Conservation (phyloP, 2,329 filamentous ascomycete species). For the Allantophomopsis cytisporea region DNA sequence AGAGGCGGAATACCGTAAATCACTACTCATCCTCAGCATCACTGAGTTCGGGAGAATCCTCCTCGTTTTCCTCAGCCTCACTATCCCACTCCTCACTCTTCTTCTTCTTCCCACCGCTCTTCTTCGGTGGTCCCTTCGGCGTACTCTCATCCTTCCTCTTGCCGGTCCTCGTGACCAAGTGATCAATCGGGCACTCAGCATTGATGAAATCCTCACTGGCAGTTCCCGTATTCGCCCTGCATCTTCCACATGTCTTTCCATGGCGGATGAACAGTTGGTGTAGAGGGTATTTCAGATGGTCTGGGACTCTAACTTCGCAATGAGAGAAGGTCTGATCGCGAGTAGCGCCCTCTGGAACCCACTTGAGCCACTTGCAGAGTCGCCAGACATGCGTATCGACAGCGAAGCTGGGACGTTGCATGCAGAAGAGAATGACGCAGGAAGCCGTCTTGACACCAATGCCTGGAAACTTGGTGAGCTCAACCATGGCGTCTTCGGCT, state of each 20-base stretch:
- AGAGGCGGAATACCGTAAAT: too few species aligned
- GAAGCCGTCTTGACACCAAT: slow-evolving; percentile 44
- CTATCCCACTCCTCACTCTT: slow-evolving; percentile 5
- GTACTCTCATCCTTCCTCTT: slow-evolving; percentile 28
- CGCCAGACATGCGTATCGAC: slow-evolving; percentile 44
- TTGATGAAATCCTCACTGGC: slow-evolving; percentile 49
- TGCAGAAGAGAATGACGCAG: slow-evolving; percentile 41
- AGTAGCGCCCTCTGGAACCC: slow-evolving; percentile 36
- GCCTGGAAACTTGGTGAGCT: slow-evolving; percentile 34
- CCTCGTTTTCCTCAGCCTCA: slow-evolving; percentile 2
- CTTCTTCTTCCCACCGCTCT: slow-evolving; percentile 1
- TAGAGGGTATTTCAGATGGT: slow-evolving; percentile 38
- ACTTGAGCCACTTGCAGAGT: slow-evolving; percentile 36
- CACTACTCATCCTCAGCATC: background rate
- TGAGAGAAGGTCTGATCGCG: slow-evolving; percentile 35
- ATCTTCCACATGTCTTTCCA: slow-evolving; percentile 33
- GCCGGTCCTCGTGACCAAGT: slow-evolving; percentile 42
- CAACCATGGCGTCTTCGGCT: slow-evolving; percentile 32
- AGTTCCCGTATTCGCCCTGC: slow-evolving; percentile 35
- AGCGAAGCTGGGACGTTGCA: slow-evolving; percentile 37
- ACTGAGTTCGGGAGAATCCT: slow-evolving; percentile 1
- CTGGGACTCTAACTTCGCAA: slow-evolving; percentile 35
- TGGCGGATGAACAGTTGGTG: slow-evolving; percentile 41
- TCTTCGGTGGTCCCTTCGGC: slow-evolving; percentile 10
- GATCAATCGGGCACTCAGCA: slow-evolving; percentile 45